Percentiles rank a stretch among this genome's conserved stretches.
Conservation (phyloP, 495 filamentous ascomycete genomes). For the Neurospora discreta region DNA sequence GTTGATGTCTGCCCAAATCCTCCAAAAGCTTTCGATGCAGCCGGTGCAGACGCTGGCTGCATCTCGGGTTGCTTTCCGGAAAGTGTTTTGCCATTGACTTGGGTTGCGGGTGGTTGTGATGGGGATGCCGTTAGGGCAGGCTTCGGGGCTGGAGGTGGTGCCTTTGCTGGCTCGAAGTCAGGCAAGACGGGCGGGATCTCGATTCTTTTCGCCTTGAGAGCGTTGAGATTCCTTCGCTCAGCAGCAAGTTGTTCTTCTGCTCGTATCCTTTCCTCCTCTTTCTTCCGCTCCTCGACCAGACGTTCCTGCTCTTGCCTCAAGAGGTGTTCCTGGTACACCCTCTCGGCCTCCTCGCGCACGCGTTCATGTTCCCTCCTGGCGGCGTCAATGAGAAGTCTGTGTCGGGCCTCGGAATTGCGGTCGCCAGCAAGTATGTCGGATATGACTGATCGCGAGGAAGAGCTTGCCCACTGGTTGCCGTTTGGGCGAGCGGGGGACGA, state of each 20-base stretch:
- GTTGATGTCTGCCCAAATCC: background rate
- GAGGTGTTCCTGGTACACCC: slow-evolving; percentile 32
- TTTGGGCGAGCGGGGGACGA: slow-evolving; percentile 25
- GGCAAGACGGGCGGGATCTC: slow-evolving; percentile 31
- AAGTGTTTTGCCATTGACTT: background rate
- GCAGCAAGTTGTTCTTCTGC: slow-evolving; percentile 27
- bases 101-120: background rate
- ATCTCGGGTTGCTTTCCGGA: background rate
- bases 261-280: slow-evolving; percentile 44
- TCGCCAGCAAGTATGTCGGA: slow-evolving; percentile 25
- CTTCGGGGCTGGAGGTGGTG: slow-evolving; percentile 2
- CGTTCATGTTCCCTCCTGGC: slow-evolving; percentile 52
- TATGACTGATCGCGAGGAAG: slow-evolving; percentile 19
- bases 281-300: slow-evolving; percentile 35
- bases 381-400: slow-evolving; percentile 50
- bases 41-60: background rate
- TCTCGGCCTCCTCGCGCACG: slow-evolving; percentile 49
- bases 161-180: slow-evolving; percentile 13
- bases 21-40: background rate
- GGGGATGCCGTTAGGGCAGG: slow-evolving; percentile 1
- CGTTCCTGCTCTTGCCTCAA: slow-evolving; percentile 34
- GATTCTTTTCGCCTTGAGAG: slow-evolving; percentile 29
- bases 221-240: slow-evolving; percentile 31
- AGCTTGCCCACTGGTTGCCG: slow-evolving; percentile 26
- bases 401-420: slow-evolving; percentile 36